Evolutionary conservation across 805 yeast species (phyloP).

Genomic region (Monosporozyma unispora): DNA sequence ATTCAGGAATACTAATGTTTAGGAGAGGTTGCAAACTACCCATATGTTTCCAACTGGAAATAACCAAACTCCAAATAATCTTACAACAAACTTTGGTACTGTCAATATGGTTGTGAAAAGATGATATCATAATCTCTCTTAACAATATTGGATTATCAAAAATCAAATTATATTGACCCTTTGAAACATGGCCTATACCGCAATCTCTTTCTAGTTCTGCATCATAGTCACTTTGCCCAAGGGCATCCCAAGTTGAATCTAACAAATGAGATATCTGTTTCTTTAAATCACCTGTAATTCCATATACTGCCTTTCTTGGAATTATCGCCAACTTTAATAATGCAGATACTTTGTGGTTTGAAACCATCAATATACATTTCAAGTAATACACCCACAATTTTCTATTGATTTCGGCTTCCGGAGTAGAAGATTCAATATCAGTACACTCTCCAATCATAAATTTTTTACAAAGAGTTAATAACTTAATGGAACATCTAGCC

Average conservation of each 20-base stretch:
- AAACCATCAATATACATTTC: slow-evolving; percentile 46
- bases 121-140: slow-evolving; percentile 55
- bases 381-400: slow-evolving; percentile 62
- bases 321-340: slow-evolving; percentile 62
- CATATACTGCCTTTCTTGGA: slow-evolving; percentile 61
- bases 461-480: slow-evolving; percentile 46
- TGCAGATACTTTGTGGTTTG: slow-evolving; percentile 59
- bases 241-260: slow-evolving; percentile 59
- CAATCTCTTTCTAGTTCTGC: slow-evolving; percentile 46
- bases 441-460: slow-evolving; percentile 44
- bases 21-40: slow-evolving; percentile 14
- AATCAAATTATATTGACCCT: slow-evolving; percentile 60
- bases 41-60: slow-evolving; percentile 14
- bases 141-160: slow-evolving; percentile 50
- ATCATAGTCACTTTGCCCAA: slow-evolving; percentile 54
- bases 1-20: slow-evolving; percentile 18
- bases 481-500: slow-evolving; percentile 45
- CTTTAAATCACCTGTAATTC: slow-evolving; percentile 56
- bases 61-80: slow-evolving; percentile 58
- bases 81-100: slow-evolving; percentile 57
- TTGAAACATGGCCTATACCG: slow-evolving; percentile 54
- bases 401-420: slow-evolving; percentile 18
- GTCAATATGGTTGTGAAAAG: slow-evolving; percentile 54
- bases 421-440: slow-evolving; percentile 25
- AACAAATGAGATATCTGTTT: slow-evolving; percentile 47